phyloP scores from a whole-genome alignment of 257 asterid species.

The Solanum pimpinellifolium region DNA sequence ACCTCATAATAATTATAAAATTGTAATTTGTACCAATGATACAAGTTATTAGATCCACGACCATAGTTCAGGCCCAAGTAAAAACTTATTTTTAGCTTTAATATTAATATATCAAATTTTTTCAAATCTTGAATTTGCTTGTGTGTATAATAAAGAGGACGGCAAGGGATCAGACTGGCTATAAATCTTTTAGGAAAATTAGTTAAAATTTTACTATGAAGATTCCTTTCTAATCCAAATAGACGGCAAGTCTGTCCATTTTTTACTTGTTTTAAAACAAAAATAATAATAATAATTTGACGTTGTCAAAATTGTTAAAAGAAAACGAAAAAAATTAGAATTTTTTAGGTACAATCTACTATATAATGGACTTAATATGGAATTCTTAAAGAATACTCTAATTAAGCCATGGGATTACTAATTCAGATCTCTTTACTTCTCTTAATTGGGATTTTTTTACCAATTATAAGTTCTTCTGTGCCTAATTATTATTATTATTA shows the following conservation, averaged over 20 bases:
- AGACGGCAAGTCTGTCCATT: not conserved
- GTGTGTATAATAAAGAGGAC: not conserved
- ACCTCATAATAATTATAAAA: no score
- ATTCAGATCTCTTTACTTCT: not conserved
- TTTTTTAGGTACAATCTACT: not conserved
- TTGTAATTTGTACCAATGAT: no score
- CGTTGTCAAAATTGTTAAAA: not conserved
- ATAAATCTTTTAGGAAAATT: not conserved
- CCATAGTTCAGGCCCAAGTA: no score
- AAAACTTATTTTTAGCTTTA: no score
- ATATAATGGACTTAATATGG: not conserved
- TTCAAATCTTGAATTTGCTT: no score
- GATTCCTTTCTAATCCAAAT: not conserved
- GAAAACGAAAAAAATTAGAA: not conserved
- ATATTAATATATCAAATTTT: rapidly evolving
- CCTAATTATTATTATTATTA: not conserved
- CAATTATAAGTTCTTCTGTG: not conserved
- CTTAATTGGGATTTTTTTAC: not conserved
- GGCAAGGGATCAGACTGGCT: not conserved
- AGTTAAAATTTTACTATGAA: not conserved
- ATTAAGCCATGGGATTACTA: not conserved
- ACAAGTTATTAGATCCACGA: no score
- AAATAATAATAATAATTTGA: not conserved
- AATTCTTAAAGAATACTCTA: not conserved
- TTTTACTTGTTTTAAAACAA: no score